These are phyloP conservation scores for Podospora appendiculata DNA, from an alignment of 495 filamentous ascomycete species.

Conservation along the genomic window DNA sequence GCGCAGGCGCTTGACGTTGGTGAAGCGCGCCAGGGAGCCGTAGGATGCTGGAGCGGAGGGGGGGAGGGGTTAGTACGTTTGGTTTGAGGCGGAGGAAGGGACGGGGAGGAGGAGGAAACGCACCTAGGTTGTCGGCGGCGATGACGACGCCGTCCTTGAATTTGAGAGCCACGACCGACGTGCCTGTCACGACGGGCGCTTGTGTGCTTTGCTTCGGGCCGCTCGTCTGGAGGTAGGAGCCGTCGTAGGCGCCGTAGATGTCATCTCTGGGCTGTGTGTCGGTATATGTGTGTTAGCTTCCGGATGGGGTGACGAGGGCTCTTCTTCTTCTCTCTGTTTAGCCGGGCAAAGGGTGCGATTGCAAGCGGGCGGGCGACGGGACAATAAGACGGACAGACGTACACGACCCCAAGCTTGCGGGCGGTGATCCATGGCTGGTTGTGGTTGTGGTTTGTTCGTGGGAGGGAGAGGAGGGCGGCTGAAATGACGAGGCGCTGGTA, in stretches of 20 bases:
- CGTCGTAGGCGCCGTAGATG: conserved; percentile 87
- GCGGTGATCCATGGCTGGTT: conserved; percentile 74
- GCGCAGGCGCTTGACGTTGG: conserved; percentile 84
- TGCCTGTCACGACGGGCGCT: conserved; percentile 87
- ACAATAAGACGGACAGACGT: conserved; percentile 22
- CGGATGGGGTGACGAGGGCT: neutral
- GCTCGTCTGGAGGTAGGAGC: conserved; percentile 63
- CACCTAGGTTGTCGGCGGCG: conserved; percentile 94
- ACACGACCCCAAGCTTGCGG: conserved; percentile 96
- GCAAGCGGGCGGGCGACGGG: too few relatives aligned
- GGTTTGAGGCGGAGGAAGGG: neutral
- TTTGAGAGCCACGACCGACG: conserved; percentile 88
- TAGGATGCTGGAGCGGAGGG: conserved; percentile 64
- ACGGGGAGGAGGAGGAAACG: conserved; percentile 1
- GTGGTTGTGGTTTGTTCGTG: neutral
- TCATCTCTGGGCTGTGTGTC: conserved; percentile 75
- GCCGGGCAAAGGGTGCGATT: conserved; percentile 1
- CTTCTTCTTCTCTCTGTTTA: neutral
- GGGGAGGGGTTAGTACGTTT: neutral
- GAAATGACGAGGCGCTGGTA: neutral
- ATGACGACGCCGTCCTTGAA: conserved; percentile 95
- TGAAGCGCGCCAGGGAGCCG: conserved; percentile 93
- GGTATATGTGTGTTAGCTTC: neutral
- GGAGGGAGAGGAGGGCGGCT: neutral
- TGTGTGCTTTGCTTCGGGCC: conserved; percentile 80